Evolutionary conservation across 352 stramenopile genomes (phyloP).

Genomic region (Phytophthora agathidicida): DNA sequence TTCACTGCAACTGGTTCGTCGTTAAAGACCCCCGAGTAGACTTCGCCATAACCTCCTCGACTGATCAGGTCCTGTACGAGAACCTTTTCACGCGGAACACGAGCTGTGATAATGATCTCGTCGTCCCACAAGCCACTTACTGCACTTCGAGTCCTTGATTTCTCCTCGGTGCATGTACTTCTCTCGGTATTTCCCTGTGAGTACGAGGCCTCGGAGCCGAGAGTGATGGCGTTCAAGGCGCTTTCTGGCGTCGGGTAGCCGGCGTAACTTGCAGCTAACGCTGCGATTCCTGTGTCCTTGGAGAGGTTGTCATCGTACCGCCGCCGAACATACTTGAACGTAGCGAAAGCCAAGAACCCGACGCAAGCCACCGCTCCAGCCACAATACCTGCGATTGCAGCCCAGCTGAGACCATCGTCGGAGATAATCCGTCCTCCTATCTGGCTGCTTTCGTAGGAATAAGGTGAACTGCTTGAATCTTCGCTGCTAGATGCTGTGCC

Average conservation of each 20-base stretch:
- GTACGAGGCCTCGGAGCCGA: constrained; percentile 34
- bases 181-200: constrained; percentile 17
- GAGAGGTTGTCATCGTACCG: constrained; percentile 16
- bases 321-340: constrained; percentile 27
- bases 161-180: constrained; percentile 5
- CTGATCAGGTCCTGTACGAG: constrained; percentile 34
- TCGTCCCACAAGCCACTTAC: constrained; percentile 41
- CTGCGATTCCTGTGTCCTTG: constrained; percentile 33
- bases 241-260: constrained; percentile 39
- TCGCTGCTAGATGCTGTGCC: constrained; percentile 1
- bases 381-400: constrained; percentile 20
- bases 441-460: constrained; percentile 19
- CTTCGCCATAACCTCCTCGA: constrained; percentile 41
- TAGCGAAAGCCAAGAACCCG: constrained; percentile 26
- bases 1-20: constrained; percentile 35
- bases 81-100: constrained; percentile 37
- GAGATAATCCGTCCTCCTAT: neutral
- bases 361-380: constrained; percentile 19
- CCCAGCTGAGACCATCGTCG: constrained; percentile 1
- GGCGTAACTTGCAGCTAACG: constrained; percentile 31
- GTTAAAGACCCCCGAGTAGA: constrained; percentile 35
- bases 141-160: constrained; percentile 16
- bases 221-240: constrained; percentile 28
- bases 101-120: constrained; percentile 42
- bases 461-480: constrained; percentile 12